Conservation (phyloP, 805 yeast genomes). For the Wickerhamiella spandovensis region DNA sequence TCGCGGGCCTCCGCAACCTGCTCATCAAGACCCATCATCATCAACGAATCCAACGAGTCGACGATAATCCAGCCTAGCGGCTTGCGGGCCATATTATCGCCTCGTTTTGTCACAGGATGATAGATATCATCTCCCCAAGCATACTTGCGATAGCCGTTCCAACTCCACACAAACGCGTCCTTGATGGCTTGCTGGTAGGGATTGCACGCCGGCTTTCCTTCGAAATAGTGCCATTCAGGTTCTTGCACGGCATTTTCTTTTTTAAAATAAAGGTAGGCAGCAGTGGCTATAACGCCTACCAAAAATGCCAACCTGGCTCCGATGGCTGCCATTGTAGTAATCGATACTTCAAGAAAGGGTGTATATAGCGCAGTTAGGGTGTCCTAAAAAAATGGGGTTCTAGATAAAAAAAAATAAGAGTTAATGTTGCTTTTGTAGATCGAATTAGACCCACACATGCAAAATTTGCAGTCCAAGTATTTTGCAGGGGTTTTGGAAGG, state of each 20-base stretch:
- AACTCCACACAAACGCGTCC: slow-evolving; percentile 30
- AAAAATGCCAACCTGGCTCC: background rate
- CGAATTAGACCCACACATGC: too few relatives aligned
- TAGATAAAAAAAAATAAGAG: too few relatives aligned
- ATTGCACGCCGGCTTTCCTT: background rate
- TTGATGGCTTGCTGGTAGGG: slow-evolving; percentile 22
- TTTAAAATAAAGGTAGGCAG: background rate
- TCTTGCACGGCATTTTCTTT: background rate
- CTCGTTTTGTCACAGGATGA: slow-evolving; percentile 12
- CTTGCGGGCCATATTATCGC: slow-evolving; percentile 17
- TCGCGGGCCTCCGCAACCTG: slow-evolving; percentile 30
- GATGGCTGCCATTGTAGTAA: background rate
- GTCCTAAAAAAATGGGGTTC: background rate
- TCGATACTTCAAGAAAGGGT: background rate
- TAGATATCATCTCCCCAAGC: slow-evolving; percentile 33
- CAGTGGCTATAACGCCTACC: background rate
- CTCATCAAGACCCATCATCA: slow-evolving; percentile 31
- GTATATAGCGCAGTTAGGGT: too few relatives aligned
- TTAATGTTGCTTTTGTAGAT: too few relatives aligned
- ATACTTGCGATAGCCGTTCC: slow-evolving; percentile 31
- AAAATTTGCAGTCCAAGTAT: too few relatives aligned
- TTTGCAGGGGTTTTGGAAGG: too few relatives aligned
- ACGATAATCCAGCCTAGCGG: slow-evolving; percentile 35
- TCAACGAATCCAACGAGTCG: slow-evolving; percentile 40
- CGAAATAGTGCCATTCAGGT: background rate